Evolutionary conservation across 1,284 basidiomycete genomes (phyloP), one percentile per base, ranked within the genome.

Genomic region (Ceratobasidium papillatum): DNA sequence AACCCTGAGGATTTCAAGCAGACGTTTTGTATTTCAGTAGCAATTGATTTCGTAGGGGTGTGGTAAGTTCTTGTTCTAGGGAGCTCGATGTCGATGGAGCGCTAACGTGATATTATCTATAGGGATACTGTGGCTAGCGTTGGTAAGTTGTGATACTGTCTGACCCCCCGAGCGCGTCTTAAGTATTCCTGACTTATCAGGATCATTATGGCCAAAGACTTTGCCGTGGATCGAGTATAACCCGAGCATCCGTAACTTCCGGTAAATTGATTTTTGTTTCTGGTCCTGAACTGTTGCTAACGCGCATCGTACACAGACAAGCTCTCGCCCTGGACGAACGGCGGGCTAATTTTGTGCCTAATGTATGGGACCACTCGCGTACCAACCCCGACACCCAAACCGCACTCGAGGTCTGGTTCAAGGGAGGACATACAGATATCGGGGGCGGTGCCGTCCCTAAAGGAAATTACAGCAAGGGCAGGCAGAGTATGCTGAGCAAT

Each of bases 311-410:
- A 8, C 5, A 34, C 63, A 58, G 80, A 12, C 79, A 81, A 68
- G 79, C 79, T 27, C 76, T 81, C 14, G 79, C 80, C 0, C 74
- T 81, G 2, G 80, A 81, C 63, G 80, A 81, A 68, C 76, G 74
- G 14, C 77, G 79, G 0, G 79, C 78, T 36, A 79, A 80, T 52
- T 79, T 79, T 43, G 52, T 77, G 30, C 81, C 79, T 3, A 76
- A 63, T 32, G 51, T 69, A 8, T 74, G 73, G 72, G 63, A 69
- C 30, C 41, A 56, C 27, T 12, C 12, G 9, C 22, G 59, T 0
- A 54, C 30, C 2, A 43, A 49, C 8, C 30, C 12, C 1, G 14
- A 51, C 12, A 49, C 14, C 0, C 56, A 61, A 17, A 63, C 45
- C 5, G 66, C 43, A 8, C 34, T 41, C n/a, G 72, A 74, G 22